Evolutionary conservation across 2,329 filamentous ascomycete species (phyloP).

Genomic region (Zasmidium cellare): DNA sequence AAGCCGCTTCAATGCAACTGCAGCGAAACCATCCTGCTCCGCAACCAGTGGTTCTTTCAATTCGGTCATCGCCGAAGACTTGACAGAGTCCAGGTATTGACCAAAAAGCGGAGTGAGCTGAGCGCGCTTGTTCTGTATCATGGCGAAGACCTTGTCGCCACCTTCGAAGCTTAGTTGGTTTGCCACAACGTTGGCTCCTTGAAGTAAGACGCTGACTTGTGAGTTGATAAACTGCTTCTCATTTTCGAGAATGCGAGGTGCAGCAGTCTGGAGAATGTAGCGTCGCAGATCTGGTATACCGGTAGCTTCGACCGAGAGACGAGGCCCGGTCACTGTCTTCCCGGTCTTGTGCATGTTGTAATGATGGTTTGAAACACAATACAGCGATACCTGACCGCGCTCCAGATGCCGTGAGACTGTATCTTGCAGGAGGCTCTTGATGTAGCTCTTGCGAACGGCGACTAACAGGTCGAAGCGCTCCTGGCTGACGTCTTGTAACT

Average conservation of each 20-base stretch:
- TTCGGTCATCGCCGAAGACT: neutral
- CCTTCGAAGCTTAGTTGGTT: neutral
- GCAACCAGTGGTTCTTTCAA: neutral
- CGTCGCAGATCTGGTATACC: neutral
- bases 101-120: neutral
- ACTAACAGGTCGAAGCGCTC: neutral
- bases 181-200: neutral
- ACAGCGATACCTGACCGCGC: neutral
- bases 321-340: neutral
- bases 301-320: neutral
- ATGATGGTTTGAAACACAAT: neutral
- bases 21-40: neutral
- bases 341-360: neutral
- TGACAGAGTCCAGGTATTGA: neutral
- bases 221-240: neutral
- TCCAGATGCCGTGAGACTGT: neutral
- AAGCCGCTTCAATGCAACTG: neutral
- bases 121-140: neutral
- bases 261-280: neutral
- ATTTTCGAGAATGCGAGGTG: neutral
- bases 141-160: neutral
- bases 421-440: neutral
- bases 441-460: neutral
- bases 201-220: neutral
- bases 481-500: neutral